Conservation (phyloP, 768 basidiomycete genomes). For the Podaxis sp. region DNA sequence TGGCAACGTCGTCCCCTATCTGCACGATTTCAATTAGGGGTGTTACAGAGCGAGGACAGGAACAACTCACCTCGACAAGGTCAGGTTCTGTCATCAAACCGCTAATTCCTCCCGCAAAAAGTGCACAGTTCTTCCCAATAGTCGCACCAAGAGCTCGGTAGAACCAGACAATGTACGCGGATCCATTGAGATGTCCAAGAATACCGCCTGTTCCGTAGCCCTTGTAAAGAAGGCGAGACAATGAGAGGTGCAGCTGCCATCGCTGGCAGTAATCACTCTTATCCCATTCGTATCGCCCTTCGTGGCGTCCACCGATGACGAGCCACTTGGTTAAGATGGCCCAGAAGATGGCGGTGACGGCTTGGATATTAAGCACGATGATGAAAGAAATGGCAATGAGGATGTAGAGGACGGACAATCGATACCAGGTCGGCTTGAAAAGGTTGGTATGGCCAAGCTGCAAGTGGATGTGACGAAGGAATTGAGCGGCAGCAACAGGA, state of each 20-base stretch:
- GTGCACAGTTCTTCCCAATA: conserved; percentile 37
- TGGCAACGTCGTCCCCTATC: conserved; percentile 39
- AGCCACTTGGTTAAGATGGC: conserved; percentile 40
- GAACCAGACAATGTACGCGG: conserved; percentile 42
- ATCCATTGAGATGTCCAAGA: conserved; percentile 33
- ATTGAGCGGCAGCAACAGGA: conserved; percentile 33
- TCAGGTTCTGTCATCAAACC: conserved; percentile 47
- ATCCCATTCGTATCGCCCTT: conserved; percentile 41
- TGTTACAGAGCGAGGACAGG: not conserved
- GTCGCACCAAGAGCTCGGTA: conserved; percentile 38
- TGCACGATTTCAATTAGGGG: conserved; percentile 11
- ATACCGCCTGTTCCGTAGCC: conserved; percentile 40
- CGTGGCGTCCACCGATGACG: conserved; percentile 33
- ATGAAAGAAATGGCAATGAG: conserved; percentile 35
- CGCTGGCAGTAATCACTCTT: conserved; percentile 44
- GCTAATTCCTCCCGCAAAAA: conserved; percentile 34
- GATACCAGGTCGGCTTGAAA: conserved; percentile 33
- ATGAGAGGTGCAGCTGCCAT: conserved; percentile 41
- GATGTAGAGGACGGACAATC: conserved; percentile 34
- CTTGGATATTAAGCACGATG: conserved; percentile 32
- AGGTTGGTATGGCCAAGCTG: conserved; percentile 26
- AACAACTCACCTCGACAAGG: conserved; percentile 30
- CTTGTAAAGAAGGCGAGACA: conserved; percentile 32
- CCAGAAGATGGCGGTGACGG: conserved; percentile 32
- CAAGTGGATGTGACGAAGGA: conserved; percentile 29